Conservation (phyloP, 1,284 basidiomycete species). For the Phylloboletellus chloephorus region DNA sequence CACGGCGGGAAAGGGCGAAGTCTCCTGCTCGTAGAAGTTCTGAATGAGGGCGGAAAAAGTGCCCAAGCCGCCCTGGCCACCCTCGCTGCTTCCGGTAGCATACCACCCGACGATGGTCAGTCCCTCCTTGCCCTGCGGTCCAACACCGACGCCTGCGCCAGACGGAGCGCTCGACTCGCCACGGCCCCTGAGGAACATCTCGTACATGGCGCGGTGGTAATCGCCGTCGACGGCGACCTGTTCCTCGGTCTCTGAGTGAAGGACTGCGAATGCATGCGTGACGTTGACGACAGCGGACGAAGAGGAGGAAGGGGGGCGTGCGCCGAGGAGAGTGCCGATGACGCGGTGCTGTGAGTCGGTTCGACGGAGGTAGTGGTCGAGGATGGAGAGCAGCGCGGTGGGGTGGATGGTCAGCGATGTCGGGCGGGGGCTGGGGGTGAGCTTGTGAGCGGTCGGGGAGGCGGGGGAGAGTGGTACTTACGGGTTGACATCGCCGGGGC, state of each 20-base stretch:
- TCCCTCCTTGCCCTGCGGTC: conserved; percentile 21
- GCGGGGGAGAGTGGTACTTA: conserved; percentile 27
- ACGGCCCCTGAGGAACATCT: conserved; percentile 80
- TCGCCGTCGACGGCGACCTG: conserved; percentile 96
- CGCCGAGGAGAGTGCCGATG: conserved; percentile 93
- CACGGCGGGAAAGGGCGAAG: conserved; percentile 82
- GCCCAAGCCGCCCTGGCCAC: conserved; percentile 69
- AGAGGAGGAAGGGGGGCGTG: conserved; percentile 57
- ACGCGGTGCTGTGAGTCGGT: conserved; percentile 82
- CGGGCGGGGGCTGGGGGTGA: conserved; percentile 47
- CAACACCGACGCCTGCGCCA: conserved; percentile 18
- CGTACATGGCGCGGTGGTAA: conserved; percentile 91
- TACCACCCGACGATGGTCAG: conserved; percentile 90
- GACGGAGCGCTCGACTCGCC: conserved; percentile 43
- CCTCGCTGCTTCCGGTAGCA: conserved; percentile 32
- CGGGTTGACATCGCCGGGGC: conserved; percentile 34
- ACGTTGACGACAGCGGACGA: conserved; percentile 51
- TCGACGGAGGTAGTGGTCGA: conserved; percentile 95
- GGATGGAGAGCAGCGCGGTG: conserved; percentile 91
- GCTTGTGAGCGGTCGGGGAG: conserved; percentile 33
- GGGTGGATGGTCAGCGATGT: conserved; percentile 82
- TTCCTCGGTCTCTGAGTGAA: conserved; percentile 88
- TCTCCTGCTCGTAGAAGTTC: conserved; percentile 96
- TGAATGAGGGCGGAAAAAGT: conserved; percentile 97
- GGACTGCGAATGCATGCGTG: conserved; percentile 80